Conservation (phyloP, 208 protist genomes). For the Leishmania gerbilli region DNA sequence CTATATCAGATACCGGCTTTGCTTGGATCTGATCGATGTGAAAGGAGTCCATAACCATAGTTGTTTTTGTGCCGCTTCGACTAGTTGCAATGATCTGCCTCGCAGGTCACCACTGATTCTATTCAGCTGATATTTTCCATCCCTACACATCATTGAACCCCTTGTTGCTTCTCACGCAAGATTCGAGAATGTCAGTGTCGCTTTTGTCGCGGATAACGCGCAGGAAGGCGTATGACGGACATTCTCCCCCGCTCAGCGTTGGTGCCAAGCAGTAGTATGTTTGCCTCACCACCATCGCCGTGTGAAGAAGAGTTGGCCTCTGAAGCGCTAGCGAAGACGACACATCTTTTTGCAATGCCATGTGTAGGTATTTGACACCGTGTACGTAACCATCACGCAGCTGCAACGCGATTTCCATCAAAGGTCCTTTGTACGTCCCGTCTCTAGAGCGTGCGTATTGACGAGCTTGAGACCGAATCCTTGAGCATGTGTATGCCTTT, state of each 20-base stretch:
- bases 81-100: neutral
- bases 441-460: constrained; percentile 62
- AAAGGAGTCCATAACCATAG: neutral
- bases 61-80: neutral
- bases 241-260: constrained; percentile 30
- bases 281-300: constrained; percentile 45
- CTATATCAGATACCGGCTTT: neutral
- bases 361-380: constrained; percentile 44
- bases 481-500: constrained; percentile 41
- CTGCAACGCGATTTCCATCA: constrained; percentile 52
- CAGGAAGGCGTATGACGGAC: constrained; percentile 73
- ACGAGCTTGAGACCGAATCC: constrained; percentile 40
- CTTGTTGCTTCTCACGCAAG: constrained; percentile 45
- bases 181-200: constrained; percentile 53
- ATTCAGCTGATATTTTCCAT: neutral
- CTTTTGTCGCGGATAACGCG: constrained; percentile 44
- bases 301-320: constrained; percentile 33
- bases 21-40: neutral
- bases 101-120: neutral
- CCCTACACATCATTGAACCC: constrained; percentile 30
- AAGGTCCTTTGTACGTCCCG: constrained; percentile 29
- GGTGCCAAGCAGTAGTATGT: constrained; percentile 50
- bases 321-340: constrained; percentile 21
- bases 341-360: constrained; percentile 39
- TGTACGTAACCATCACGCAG: constrained; percentile 66